A percentile compares a stretch with the other conserved stretches of the same genome.
Evolutionary conservation across 352 stramenopile genomes (phyloP).

Genomic region (Pythium phragmiticola): DNA sequence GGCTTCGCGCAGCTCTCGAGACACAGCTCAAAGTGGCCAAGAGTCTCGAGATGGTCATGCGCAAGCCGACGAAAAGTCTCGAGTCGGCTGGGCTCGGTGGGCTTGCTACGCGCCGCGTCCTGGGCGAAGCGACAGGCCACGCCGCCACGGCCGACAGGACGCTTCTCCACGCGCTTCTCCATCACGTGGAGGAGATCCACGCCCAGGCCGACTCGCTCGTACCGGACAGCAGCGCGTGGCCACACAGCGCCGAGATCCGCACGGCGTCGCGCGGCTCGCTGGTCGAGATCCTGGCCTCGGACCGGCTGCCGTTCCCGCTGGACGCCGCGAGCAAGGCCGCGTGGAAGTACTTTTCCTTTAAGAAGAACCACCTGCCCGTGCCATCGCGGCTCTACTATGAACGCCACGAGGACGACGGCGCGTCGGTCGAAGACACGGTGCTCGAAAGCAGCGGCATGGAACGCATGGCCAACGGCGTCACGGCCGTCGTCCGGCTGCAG

Average conservation of each 20-base stretch:
- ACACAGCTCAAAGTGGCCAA: slow-evolving; percentile 41
- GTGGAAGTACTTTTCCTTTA: slow-evolving; percentile 17
- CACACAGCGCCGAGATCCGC: not conserved
- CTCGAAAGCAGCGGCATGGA: slow-evolving; percentile 49
- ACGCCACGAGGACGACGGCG: not conserved
- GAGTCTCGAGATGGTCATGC: slow-evolving; percentile 36
- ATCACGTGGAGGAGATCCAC: slow-evolving; percentile 11
- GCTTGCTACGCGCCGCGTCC: not conserved
- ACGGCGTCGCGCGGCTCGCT: slow-evolving; percentile 5
- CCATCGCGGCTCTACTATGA: slow-evolving; percentile 12
- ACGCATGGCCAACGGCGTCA: slow-evolving; percentile 33
- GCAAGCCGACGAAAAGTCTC: slow-evolving; percentile 24
- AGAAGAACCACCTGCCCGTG: slow-evolving; percentile 11
- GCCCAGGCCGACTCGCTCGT: slow-evolving; percentile 3
- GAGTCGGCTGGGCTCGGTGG: not conserved
- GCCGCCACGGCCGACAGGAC: not conserved
- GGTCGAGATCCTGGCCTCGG: slow-evolving; percentile 14
- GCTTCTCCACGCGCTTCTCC: slow-evolving; percentile 1
- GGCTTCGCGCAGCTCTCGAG: slow-evolving; percentile 43
- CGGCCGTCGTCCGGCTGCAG: slow-evolving; percentile 35
- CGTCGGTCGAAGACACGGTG: slow-evolving; percentile 36
- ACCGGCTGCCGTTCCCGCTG: slow-evolving; percentile 13
- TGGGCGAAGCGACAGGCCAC: not conserved
- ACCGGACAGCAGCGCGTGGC: not conserved
- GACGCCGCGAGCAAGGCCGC: slow-evolving; percentile 7